Conservation (phyloP, 352 stramenopile genomes). For the Phytophthora sansomeana region DNA sequence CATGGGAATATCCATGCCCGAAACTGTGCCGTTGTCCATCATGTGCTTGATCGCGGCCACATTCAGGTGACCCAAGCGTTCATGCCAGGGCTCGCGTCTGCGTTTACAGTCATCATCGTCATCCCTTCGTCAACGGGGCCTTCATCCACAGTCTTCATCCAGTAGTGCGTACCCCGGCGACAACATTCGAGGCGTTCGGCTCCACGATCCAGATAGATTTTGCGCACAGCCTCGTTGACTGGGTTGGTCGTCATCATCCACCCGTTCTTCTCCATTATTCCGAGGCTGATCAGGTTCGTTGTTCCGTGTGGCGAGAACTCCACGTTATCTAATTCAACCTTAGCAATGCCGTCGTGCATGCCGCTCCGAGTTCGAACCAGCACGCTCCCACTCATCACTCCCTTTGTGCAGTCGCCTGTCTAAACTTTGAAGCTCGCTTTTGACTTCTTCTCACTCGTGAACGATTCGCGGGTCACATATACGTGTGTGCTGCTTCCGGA, state of each 20-base stretch:
- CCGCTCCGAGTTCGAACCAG: background rate
- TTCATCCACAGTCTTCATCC: background rate
- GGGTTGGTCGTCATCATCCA: background rate
- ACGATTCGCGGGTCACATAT: background rate
- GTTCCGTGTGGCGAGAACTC: background rate
- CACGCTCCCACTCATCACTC: constrained; percentile 3
- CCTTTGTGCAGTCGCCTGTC: background rate
- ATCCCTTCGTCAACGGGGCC: background rate
- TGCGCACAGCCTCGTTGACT: background rate
- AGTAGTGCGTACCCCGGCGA: background rate
- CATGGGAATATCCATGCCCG: background rate
- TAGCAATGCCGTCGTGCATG: background rate
- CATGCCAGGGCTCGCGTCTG: constrained; percentile 1
- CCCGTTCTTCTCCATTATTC: background rate
- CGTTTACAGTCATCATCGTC: background rate
- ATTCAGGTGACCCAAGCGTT: constrained; percentile 1
- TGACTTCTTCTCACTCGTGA: constrained; percentile 4
- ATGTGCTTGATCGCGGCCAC: background rate
- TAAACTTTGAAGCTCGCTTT: constrained; percentile 3
- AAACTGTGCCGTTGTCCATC: background rate
- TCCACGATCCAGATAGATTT: background rate
- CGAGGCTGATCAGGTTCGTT: background rate
- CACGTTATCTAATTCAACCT: background rate
- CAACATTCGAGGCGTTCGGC: background rate
- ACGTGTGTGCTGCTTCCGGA: constrained; percentile 1